These are phyloP conservation scores for Penicillium corylophilum DNA, from an alignment of 2,329 filamentous ascomycete genomes.

Conservation along the genomic window DNA sequence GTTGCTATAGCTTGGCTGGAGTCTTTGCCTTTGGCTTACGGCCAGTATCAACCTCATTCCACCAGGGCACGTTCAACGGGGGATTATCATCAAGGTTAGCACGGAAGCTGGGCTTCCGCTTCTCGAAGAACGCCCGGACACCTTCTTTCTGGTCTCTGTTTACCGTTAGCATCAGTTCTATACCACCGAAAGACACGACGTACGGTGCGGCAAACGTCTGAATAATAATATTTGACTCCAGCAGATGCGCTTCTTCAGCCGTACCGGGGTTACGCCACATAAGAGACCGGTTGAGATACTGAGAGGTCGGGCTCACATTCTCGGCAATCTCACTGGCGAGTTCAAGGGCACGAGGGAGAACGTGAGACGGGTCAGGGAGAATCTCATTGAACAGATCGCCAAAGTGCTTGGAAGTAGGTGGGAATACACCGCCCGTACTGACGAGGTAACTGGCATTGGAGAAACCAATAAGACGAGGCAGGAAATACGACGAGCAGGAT, in stretches of 20 bases:
- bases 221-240: conserved; percentile 55
- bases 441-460: conserved; percentile 38
- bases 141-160: conserved; percentile 66
- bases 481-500: conserved; percentile 68
- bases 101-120: conserved; percentile 62
- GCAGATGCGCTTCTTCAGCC: conserved; percentile 67
- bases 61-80: conserved; percentile 66
- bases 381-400: conserved; percentile 65
- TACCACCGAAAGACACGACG: conserved; percentile 1
- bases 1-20: conserved; percentile 25
- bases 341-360: conserved; percentile 64
- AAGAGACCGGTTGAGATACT: conserved; percentile 68
- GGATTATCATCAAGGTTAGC: conserved; percentile 61
- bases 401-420: conserved; percentile 49
- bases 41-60: conserved; percentile 55
- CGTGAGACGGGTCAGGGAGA: conserved; percentile 57
- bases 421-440: conserved; percentile 64
- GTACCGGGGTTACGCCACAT: conserved; percentile 58
- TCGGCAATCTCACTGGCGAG: conserved; percentile 65
- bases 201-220: conserved; percentile 39
- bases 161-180: conserved; percentile 2
- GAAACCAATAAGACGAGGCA: conserved; percentile 66
- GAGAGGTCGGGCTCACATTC: conserved; percentile 65
- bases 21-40: conserved; percentile 21
- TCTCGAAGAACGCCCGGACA: conserved; percentile 67